Conservation (phyloP, 108 stramenopile genomes). For the Nitzschia sp. region DNA sequence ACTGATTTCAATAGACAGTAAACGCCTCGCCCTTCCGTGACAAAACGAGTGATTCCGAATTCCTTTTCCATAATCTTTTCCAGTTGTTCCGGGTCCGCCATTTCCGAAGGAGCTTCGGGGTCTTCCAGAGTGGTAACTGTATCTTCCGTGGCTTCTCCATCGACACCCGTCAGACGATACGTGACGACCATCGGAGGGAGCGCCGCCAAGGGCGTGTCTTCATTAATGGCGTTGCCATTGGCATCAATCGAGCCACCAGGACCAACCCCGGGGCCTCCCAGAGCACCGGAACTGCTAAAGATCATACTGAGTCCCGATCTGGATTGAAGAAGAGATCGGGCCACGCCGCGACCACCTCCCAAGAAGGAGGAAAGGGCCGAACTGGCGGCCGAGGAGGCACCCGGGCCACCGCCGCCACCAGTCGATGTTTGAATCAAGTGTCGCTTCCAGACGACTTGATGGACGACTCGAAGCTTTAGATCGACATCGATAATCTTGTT, state of each 20-base stretch:
- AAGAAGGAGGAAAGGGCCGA: constrained; percentile 45
- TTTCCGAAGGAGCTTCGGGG: constrained; percentile 62
- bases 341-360: constrained; percentile 40
- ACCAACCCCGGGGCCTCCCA: not conserved
- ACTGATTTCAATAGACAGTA: constrained; percentile 64
- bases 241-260: not conserved
- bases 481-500: constrained; percentile 80
- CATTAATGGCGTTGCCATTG: constrained; percentile 28
- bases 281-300: constrained; percentile 44
- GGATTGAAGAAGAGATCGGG: constrained; percentile 35
- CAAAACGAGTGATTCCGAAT: constrained; percentile 65
- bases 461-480: constrained; percentile 72
- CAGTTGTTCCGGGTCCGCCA: constrained; percentile 34
- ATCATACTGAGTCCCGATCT: constrained; percentile 72
- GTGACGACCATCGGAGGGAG: constrained; percentile 79
- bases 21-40: constrained; percentile 54
- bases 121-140: constrained; percentile 67
- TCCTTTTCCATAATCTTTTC: constrained; percentile 74
- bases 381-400: not conserved
- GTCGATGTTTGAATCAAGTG: constrained; percentile 47
- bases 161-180: constrained; percentile 82
- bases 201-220: constrained; percentile 42
- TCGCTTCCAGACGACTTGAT: constrained; percentile 76
- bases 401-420: not conserved
- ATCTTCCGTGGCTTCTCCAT: constrained; percentile 91